Evolutionary conservation across 2,329 filamentous ascomycete genomes (phyloP), one percentile per base, ranked within the genome.

Genomic region (Sporothrix humicola): DNA sequence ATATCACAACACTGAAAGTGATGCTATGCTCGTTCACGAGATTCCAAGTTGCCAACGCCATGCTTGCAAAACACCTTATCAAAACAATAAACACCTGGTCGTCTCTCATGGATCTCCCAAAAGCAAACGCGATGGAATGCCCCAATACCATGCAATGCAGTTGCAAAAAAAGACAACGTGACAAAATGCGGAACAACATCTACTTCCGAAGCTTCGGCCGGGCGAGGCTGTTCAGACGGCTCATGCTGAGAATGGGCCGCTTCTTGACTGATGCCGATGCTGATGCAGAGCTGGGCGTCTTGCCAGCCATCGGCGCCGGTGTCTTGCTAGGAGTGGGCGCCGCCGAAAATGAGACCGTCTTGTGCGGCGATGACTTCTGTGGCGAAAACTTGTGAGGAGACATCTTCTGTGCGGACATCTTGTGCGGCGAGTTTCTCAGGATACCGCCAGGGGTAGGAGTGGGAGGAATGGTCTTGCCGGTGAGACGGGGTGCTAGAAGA

Each of bases 201-300:
- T 12, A 81, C 77, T 81, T 81, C 73, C 89, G 85, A 75, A 84
- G 80, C 83, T 91, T 91, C 1, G 89, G 89, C 61, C 84, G 84
- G 65, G 89, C 86, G 31, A 91, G 85, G 86, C 89, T 87, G 78
- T 89, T 87, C 72, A 91, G 82, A 74, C 89, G 84, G 79, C 87
- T 90, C 74, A 90, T 79, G 76, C 85, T 90, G 73, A 91, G 79
- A 31, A 85, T 83, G 6, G 78, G 77, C 74, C 81, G 84, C 82
- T 88, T 89, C 83, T 88, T 89, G 69, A 81, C 81, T 15, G 61
- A 15, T 4, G 88, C 84, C 17, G 61, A 7, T 4, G 88, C 84
- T 26, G 61, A 7, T 4, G 88, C 84, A 3, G 88, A 84, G 72
- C 83, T 88, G 2, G 82, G 80, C 31, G 82, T 82, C 72, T 75